Base-by-base conservation (phyloP, 192 early-diverging fungal genomes). In the Umbelopsis ramanniana region DNA sequence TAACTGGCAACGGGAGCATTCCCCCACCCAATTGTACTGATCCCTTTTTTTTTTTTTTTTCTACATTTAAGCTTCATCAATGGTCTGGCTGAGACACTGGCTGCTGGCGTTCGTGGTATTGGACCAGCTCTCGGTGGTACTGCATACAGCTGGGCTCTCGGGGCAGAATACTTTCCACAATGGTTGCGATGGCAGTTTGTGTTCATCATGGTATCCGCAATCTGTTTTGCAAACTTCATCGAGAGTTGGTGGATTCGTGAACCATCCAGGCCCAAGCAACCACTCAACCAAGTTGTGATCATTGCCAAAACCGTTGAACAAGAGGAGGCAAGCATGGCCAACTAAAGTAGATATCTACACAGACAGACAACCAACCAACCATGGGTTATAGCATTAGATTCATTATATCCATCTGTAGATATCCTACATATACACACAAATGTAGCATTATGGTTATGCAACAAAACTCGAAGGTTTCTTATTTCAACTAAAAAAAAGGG, bases 201-300 rank as follows among this genome's bases (percentile, higher is more conserved):
- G 15, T 63, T 63, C n/a, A 35, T 63, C 7, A 15, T 63, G 4
- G 57, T 63, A 14, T 63, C 57, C 5, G 4, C 57, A 0, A 35
- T 35, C 3, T 29, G 57, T 17, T 63, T 63, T 19, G 26, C 33
- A 3, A 63, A 11, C n/a, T 63, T 63, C 17, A 63, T 63, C 17
- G 57, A 22, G 17, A 63, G 57, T 63, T 37, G 26, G 33, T 63
- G 57, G 57, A 63, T 63, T 17, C 57, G 57, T 63, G 57, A 63
- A 12, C 29, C 57, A 2, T 14, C 15, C 19, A 19, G 15, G 33
- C 4, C 19, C 4, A 63, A 38, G 29, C 26, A 12, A 19, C 7
- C 57, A 2, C 33, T 63, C 26, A 11, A 29, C 12, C 57, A 63
- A 33, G 33, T 63, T 29, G 26, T 57, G 14, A 29, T 37, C 10